Evolutionary conservation across 179 eudicot genomes (phyloP), one percentile per base, ranked within the genome.

Genomic region (Beta macrorhiza): DNA sequence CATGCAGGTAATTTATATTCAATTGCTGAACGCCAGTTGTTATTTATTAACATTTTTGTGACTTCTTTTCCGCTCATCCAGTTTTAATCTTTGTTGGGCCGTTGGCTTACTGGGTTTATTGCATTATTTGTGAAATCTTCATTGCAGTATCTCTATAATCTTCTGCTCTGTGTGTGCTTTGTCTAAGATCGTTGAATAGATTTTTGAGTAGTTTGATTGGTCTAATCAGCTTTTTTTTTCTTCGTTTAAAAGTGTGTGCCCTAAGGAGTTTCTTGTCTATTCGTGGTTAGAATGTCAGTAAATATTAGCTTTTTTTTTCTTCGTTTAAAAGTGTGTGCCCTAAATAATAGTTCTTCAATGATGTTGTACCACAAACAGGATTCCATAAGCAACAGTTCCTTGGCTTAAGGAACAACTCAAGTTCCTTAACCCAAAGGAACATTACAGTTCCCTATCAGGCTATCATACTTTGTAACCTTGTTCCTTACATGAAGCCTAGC

Each of bases 1-100:
- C 82, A 91, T 97, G 96, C 99, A 94, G 99, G 99, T 94, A 83
- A 45, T n/a, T 0, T n/a, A 53, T 49, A 12, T 12, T 73, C 45
- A 6, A 9, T 67, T 16, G 75, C 75, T 82, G 32, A 74, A 7
- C 44, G 14, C 42, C 42, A 37, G 42, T 37, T 37, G 7, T n/a
- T 45, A 13, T 32, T 47, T 62, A 10, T 42, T 20, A 44, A 53
- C 5, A 5, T 44, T 32, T 16, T 19, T 55, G 55, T 8, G 10
- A 3, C 44, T 14, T 52, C 45, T 2, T 9, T 67, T 68, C 65
- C 25, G 7, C 25, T 61, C 9, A 61, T 56, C 37, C 20, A n/a
- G 19, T 6, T 58, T 67, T 65, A 44, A 17, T 4, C n/a, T 67
- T 14, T 44, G 73, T 65, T 25, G 25, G 25, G 25, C 25, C 25